Conservation (phyloP, 2,329 filamentous ascomycete genomes). For the Xylaria digitata region DNA sequence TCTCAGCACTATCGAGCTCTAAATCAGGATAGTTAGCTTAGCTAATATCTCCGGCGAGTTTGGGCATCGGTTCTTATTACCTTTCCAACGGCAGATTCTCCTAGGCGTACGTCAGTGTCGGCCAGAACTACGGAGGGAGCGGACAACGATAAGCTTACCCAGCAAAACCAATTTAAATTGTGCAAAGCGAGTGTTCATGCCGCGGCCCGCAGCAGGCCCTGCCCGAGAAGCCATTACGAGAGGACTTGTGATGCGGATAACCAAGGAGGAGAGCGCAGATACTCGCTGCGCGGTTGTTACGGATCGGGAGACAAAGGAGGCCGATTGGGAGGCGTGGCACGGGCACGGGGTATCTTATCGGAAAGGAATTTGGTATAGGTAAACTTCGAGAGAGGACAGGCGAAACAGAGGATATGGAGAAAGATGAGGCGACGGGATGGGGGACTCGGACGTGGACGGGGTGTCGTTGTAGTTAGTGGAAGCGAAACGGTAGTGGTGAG, state of each 20-base stretch:
- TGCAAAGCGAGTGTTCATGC: constrained; percentile 86
- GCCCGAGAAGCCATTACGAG: constrained; percentile 84
- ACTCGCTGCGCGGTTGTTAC: constrained; percentile 32
- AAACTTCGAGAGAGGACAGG: constrained; percentile 19
- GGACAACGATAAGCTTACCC: constrained; percentile 67
- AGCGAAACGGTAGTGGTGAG: constrained; percentile 32
- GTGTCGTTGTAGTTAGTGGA: constrained; percentile 26
- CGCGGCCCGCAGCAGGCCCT: constrained; percentile 69
- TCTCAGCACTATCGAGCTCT: constrained; percentile 97
- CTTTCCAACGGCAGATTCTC: constrained; percentile 99
- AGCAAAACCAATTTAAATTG: constrained; percentile 99
- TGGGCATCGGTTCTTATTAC: constrained; percentile 58
- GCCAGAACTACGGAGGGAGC: constrained; percentile 4
- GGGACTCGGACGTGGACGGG: constrained; percentile 23
- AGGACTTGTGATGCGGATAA: constrained; percentile 35
- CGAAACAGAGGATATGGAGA: background rate
- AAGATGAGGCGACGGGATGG: constrained; percentile 18
- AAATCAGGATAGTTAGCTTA: constrained; percentile 40
- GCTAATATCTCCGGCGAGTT: constrained; percentile 37
- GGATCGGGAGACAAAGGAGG: constrained; percentile 39
- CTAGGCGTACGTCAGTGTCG: constrained; percentile 59
- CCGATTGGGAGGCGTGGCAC: constrained; percentile 21
- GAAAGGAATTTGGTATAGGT: constrained; percentile 26
- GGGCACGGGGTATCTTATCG: constrained; percentile 43
- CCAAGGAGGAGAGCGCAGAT: constrained; percentile 24